phyloP scores from a whole-genome alignment of 2,329 filamentous ascomycete genomes.

The Aspergillus fijiensis region DNA sequence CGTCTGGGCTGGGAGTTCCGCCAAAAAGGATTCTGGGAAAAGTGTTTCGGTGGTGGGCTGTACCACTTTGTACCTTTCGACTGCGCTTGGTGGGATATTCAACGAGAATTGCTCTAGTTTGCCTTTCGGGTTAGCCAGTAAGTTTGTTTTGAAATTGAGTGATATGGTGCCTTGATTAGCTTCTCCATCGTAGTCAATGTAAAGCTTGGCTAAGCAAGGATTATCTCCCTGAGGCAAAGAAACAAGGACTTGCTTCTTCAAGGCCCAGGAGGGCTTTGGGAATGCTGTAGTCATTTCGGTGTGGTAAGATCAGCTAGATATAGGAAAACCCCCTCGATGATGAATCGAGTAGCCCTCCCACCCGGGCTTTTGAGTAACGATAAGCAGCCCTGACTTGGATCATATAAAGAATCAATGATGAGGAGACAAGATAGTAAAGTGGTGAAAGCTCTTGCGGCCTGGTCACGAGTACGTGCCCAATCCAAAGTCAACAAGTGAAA shows the following conservation, averaged over 20 bases:
- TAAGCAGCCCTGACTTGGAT: constrained; percentile 25
- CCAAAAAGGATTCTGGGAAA: not conserved
- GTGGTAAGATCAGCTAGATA: constrained; percentile 14
- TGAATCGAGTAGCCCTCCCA: constrained; percentile 23
- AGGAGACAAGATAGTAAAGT: constrained; percentile 11
- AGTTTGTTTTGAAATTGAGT: constrained; percentile 16
- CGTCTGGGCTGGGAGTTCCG: not conserved
- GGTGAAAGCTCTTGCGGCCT: constrained; percentile 7
- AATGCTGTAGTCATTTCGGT: constrained; percentile 16
- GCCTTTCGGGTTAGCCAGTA: constrained; percentile 12
- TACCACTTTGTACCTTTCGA: constrained; percentile 16
- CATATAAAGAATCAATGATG: constrained; percentile 10
- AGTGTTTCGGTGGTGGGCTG: constrained; percentile 12
- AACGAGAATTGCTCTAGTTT: constrained; percentile 15
- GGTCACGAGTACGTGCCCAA: constrained; percentile 11
- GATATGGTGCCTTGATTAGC: constrained; percentile 20
- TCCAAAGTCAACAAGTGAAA: constrained; percentile 10
- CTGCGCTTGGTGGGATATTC: constrained; percentile 15
- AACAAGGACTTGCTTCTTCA: constrained; percentile 21
- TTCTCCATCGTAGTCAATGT: constrained; percentile 17
- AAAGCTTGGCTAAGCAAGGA: constrained; percentile 14
- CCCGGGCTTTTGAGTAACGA: constrained; percentile 20
- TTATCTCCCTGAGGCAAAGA: constrained; percentile 10
- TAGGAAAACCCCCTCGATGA: constrained; percentile 18
- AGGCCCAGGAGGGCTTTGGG: constrained; percentile 10